These are phyloP conservation scores for Pseudoturritis turrita DNA, from an alignment of 345 rosid species.

Conservation along the genomic window DNA sequence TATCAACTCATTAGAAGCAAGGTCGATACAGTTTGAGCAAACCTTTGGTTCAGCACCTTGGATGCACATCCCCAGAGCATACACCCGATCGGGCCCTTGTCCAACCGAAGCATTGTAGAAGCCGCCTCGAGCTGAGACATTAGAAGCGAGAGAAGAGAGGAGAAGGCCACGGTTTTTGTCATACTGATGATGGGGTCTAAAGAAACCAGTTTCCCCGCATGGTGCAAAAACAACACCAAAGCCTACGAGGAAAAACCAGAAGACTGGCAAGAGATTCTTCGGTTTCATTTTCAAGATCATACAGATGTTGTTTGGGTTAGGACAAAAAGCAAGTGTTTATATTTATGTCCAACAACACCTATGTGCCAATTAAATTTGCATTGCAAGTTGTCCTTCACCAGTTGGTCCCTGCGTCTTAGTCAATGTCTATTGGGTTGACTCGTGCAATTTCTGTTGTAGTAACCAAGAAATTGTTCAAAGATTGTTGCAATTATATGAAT, in stretches of 20 bases:
- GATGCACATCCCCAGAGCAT: conserved; percentile 12
- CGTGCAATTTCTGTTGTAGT: not conserved
- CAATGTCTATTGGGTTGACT: not conserved
- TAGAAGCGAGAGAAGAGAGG: conserved; percentile 24
- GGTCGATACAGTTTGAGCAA: conserved; percentile 26
- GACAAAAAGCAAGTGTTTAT: not conserved
- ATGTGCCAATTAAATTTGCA: not conserved
- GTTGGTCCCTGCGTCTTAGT: not conserved
- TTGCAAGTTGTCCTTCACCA: not conserved
- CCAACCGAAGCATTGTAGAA: conserved; percentile 13
- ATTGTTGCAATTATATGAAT: not conserved
- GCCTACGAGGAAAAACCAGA: not conserved
- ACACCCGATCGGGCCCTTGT: not conserved
- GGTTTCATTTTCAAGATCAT: not conserved
- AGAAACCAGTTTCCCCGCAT: not conserved
- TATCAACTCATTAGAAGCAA: not conserved
- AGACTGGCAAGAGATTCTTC: not conserved
- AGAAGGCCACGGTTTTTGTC: conserved; percentile 19
- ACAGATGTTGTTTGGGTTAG: not conserved
- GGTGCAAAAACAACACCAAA: not conserved
- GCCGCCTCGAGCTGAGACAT: not conserved
- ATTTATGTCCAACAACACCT: not conserved
- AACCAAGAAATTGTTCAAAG: not conserved
- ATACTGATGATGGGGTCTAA: conserved; percentile 14
- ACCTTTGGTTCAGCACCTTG: not conserved